Evolutionary conservation across 768 basidiomycete species (phyloP).

Genomic region (Polyporus arcularius): DNA sequence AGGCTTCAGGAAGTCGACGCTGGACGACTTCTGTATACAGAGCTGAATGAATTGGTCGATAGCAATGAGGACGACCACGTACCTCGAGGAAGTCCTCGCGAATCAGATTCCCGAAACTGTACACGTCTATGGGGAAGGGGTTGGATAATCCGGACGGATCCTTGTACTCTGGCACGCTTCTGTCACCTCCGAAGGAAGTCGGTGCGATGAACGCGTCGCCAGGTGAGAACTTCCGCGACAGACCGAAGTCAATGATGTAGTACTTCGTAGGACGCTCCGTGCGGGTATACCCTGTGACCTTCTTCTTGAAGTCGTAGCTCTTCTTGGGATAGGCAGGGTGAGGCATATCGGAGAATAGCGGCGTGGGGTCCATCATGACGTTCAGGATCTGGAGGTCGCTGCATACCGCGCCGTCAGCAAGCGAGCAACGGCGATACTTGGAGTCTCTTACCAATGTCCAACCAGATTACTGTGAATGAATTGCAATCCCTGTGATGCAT

Average conservation of each 20-base stretch:
- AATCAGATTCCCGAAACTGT: conserved; percentile 23
- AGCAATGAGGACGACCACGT: background rate
- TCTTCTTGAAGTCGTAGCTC: conserved; percentile 12
- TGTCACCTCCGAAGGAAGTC: conserved; percentile 15
- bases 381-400: conserved; percentile 19
- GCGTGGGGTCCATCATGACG: conserved; percentile 21
- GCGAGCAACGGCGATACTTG: no score
- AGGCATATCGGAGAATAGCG: conserved; percentile 10
- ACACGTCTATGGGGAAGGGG: conserved; percentile 26
- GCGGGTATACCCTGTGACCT: conserved; percentile 26
- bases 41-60: background rate
- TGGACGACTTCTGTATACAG: background rate
- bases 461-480: conserved; percentile 38
- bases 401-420: background rate
- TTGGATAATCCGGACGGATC: conserved; percentile 1
- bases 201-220: conserved; percentile 7
- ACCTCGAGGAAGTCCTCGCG: conserved; percentile 18
- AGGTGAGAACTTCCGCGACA: conserved; percentile 8
- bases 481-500: conserved; percentile 30
- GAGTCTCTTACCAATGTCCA: conserved; percentile 34
- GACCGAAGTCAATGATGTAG: conserved; percentile 20
- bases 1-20: conserved; percentile 27
- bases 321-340: background rate
- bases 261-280: conserved; percentile 34
- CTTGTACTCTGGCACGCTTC: conserved; percentile 22